Evolutionary conservation across 306 rosid species (phyloP).

Genomic region (Purshia tridentata): DNA sequence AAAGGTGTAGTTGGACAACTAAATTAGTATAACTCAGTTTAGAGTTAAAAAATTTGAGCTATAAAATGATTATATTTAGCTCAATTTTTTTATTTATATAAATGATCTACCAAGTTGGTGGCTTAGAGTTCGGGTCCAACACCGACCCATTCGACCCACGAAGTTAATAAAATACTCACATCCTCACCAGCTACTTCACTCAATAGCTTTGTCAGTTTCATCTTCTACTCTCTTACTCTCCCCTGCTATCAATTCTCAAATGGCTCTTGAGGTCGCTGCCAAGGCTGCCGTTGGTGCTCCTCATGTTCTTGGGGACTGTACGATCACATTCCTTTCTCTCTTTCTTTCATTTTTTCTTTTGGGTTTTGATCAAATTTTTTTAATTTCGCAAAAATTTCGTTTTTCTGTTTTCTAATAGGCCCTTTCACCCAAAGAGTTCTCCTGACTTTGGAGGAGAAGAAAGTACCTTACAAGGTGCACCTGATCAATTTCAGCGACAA

Average conservation of each 20-base stretch:
- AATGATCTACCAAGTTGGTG: no score
- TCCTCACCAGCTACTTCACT: no score
- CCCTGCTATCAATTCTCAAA: constrained; percentile 9
- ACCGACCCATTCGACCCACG: background rate
- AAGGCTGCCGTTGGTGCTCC: constrained; percentile 77
- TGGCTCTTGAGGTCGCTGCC: constrained; percentile 63
- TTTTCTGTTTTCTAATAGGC: constrained; percentile 39
- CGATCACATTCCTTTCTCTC: background rate
- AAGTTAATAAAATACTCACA: background rate
- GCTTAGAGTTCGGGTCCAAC: background rate
- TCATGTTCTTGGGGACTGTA: constrained; percentile 71
- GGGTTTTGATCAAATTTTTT: constrained; percentile 7
- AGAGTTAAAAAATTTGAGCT: no score
- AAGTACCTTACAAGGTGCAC: constrained; percentile 43
- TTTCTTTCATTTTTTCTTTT: background rate
- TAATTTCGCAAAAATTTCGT: background rate
- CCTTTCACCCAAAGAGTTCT: constrained; percentile 81
- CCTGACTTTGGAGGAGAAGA: constrained; percentile 87
- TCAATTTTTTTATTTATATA: no score
- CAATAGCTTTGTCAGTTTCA: no score
- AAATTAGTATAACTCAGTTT: no score
- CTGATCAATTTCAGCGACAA: constrained; percentile 61
- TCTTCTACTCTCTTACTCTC: background rate
- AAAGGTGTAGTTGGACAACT: background rate
- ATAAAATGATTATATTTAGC: no score